Evolutionary conservation across 2,329 filamentous ascomycete species (phyloP).

Genomic region (Alternaria triticina): DNA sequence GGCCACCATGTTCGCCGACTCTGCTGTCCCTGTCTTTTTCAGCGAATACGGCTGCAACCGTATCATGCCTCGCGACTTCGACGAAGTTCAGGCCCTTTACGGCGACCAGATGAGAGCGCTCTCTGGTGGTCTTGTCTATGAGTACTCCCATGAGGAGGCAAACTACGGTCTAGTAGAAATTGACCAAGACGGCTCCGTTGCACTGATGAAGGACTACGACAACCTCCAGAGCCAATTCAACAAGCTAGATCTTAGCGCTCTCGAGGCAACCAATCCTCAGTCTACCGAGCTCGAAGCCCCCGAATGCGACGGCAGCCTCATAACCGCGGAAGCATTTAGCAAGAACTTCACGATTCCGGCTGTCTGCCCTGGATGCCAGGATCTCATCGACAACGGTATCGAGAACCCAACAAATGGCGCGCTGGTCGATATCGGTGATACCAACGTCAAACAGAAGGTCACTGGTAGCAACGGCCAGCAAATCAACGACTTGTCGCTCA

Average conservation of each 20-base stretch:
- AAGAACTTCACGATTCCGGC: constrained; percentile 82
- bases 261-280: constrained; percentile 68
- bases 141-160: constrained; percentile 75
- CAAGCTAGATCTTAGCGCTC: constrained; percentile 72
- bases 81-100: constrained; percentile 77
- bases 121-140: constrained; percentile 80
- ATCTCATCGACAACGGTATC: constrained; percentile 80
- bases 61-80: constrained; percentile 70
- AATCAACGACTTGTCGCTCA: constrained; percentile 69
- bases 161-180: constrained; percentile 58
- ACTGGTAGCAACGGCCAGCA: constrained; percentile 61
- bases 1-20: constrained; percentile 68
- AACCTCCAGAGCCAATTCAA: constrained; percentile 77
- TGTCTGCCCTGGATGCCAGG: constrained; percentile 68
- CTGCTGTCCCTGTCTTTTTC: constrained; percentile 79
- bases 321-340: constrained; percentile 70
- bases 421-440: constrained; percentile 65
- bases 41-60: constrained; percentile 81
- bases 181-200: constrained; percentile 52
- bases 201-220: constrained; percentile 59
- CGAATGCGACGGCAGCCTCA: constrained; percentile 69
- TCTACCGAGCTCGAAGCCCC: constrained; percentile 64
- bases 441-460: constrained; percentile 64
- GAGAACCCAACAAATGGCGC: constrained; percentile 62
- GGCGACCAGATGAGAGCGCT: constrained; percentile 73